These are phyloP conservation scores for Nepenthes mirabilis DNA, from an alignment of 148 eudicot genomes.

Conservation along the genomic window DNA sequence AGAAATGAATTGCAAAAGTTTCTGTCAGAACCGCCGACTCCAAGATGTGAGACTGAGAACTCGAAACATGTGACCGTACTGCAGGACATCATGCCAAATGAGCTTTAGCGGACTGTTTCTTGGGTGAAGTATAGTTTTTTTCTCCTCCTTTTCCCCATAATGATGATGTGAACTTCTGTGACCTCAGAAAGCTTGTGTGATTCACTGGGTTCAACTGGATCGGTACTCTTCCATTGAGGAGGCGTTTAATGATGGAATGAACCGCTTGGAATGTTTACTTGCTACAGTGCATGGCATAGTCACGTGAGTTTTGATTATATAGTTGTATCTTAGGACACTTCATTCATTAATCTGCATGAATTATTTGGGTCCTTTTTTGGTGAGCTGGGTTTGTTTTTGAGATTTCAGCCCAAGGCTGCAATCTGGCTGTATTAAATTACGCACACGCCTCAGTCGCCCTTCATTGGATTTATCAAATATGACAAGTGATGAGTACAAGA, in stretches of 20 bases:
- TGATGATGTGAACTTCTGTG: neutral
- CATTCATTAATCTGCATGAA: neutral
- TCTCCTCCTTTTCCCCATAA: neutral
- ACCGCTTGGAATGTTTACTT: conserved; percentile 44
- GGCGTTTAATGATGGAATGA: conserved; percentile 70
- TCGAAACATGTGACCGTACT: neutral
- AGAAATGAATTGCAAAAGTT: too few species aligned
- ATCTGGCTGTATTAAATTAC: conserved; percentile 70
- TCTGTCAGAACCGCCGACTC: too few species aligned
- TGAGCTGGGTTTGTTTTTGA: conserved; percentile 2
- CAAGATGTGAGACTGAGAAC: too few species aligned
- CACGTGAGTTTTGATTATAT: conserved; percentile 40
- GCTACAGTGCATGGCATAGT: conserved; percentile 72
- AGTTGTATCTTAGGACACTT: neutral
- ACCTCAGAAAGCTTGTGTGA: conserved; percentile 65
- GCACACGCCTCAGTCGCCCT: conserved; percentile 63
- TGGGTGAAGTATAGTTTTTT: neutral
- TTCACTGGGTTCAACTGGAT: conserved; percentile 89
- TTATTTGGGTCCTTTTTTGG: neutral
- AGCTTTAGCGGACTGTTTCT: neutral
- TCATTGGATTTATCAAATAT: conserved; percentile 63
- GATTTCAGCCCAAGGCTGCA: conserved; percentile 69
- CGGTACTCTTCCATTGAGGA: conserved; percentile 70
- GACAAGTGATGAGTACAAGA: conserved; percentile 66
- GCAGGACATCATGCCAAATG: neutral